phyloP scores from a whole-genome alignment of 352 stramenopile genomes.

The Pythium dissimile region DNA sequence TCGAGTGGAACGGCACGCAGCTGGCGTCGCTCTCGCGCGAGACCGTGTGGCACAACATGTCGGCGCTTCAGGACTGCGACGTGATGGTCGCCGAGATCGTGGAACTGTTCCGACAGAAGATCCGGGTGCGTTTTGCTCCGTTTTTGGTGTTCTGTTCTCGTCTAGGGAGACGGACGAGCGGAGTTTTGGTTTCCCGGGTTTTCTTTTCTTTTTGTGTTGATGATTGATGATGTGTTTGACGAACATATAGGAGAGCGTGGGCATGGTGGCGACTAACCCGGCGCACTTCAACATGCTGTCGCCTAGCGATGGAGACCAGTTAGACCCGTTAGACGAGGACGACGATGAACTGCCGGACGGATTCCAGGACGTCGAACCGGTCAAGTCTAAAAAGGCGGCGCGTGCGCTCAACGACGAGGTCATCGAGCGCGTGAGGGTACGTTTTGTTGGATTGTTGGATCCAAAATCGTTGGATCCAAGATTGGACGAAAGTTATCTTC shows the following conservation, averaged over 20 bases:
- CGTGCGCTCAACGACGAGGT: slow-evolving; percentile 78
- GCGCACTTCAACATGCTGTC: slow-evolving; percentile 31
- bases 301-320: slow-evolving; percentile 19
- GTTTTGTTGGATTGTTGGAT: too few species aligned
- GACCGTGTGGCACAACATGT: slow-evolving; percentile 65
- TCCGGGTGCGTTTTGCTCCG: slow-evolving; percentile 27
- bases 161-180: background rate
- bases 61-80: slow-evolving; percentile 54
- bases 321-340: slow-evolving; percentile 47
- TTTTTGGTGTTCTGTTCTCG: background rate
- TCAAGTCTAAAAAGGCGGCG: slow-evolving; percentile 70
- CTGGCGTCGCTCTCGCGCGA: slow-evolving; percentile 40
- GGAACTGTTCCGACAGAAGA: slow-evolving; percentile 54
- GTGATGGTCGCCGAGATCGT: slow-evolving; percentile 33
- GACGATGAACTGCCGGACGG: slow-evolving; percentile 37
- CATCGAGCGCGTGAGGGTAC: slow-evolving; percentile 53
- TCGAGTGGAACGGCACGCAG: slow-evolving; percentile 36
- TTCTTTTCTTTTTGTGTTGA: background rate
- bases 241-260: slow-evolving; percentile 36
- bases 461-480: too few species aligned
- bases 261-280: slow-evolving; percentile 41
- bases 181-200: too few species aligned
- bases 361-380: slow-evolving; percentile 75
- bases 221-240: background rate
- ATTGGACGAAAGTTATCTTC: background rate